Conservation (phyloP, 495 filamentous ascomycete genomes). For the Penicillium ochrochloron region DNA sequence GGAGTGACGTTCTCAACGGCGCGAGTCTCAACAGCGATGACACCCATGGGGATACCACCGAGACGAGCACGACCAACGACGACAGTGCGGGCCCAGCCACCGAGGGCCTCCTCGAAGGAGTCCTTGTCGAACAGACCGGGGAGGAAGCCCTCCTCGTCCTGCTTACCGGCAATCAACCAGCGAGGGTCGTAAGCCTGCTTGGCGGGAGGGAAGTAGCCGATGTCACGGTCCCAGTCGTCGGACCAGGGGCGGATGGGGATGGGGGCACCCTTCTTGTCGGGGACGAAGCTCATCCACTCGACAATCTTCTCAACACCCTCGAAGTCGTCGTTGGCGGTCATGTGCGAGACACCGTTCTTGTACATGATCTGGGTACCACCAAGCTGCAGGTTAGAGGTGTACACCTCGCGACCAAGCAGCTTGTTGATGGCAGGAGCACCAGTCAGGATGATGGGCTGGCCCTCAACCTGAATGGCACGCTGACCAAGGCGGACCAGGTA, state of each 20-base stretch:
- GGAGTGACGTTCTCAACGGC: slow-evolving; percentile 96
- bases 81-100: slow-evolving; percentile 95
- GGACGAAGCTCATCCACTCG: slow-evolving; percentile 95
- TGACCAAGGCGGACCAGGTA: slow-evolving; percentile 98
- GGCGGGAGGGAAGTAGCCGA: slow-evolving; percentile 80
- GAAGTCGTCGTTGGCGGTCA: slow-evolving; percentile 97
- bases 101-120: slow-evolving; percentile 95
- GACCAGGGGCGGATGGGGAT: slow-evolving; percentile 82
- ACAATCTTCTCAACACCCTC: slow-evolving; percentile 98
- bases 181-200: slow-evolving; percentile 93
- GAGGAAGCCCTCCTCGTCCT: slow-evolving; percentile 85
- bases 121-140: slow-evolving; percentile 93
- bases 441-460: slow-evolving; percentile 98
- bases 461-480: slow-evolving; percentile 97
- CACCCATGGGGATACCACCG: slow-evolving; percentile 97
- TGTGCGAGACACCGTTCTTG: slow-evolving; percentile 98
- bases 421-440: slow-evolving; percentile 98
- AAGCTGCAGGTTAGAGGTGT: slow-evolving; percentile 97
- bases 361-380: slow-evolving; percentile 99
- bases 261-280: slow-evolving; percentile 88
- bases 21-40: slow-evolving; percentile 95
- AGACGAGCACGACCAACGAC: slow-evolving; percentile 96
- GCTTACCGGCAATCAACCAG: slow-evolving; percentile 89
- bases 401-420: slow-evolving; percentile 95
- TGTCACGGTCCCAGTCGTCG: slow-evolving; percentile 93